These are phyloP conservation scores for Pneumocystis murina DNA, from an alignment of 1,139 yeast species.

Conservation along the genomic window DNA sequence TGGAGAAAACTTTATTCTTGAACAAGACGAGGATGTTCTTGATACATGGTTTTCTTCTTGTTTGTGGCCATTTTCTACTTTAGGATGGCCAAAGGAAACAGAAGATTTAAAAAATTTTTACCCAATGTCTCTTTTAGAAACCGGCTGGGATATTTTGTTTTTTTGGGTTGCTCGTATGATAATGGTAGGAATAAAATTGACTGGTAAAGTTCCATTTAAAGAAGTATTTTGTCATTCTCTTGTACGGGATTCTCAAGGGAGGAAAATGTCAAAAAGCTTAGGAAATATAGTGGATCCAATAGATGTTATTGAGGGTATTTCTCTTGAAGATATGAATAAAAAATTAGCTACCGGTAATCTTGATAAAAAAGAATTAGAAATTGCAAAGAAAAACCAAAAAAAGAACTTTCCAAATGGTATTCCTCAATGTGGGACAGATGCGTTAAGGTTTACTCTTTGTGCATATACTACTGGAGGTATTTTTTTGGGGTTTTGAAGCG, in stretches of 20 bases:
- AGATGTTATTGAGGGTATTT: constrained; percentile 81
- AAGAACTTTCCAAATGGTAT: constrained; percentile 90
- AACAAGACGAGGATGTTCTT: constrained; percentile 94
- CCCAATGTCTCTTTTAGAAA: constrained; percentile 89
- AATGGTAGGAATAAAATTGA: constrained; percentile 73
- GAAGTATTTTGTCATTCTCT: constrained; percentile 97
- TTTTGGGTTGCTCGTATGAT: constrained; percentile 99
- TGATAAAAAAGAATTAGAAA: constrained; percentile 75
- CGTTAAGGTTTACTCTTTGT: constrained; percentile 92
- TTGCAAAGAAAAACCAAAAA: constrained; percentile 79
- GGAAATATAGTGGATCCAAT: constrained; percentile 95
- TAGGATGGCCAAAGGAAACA: constrained; percentile 84
- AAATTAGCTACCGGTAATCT: constrained; percentile 69
- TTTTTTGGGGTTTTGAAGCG: neutral
- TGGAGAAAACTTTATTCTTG: constrained; percentile 51
- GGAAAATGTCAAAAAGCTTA: constrained; percentile 94
- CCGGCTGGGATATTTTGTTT: constrained; percentile 98
- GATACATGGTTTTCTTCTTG: constrained; percentile 99
- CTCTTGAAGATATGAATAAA: constrained; percentile 63
- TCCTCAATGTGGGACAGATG: constrained; percentile 99
- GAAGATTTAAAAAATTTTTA: constrained; percentile 61
- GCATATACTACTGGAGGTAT: constrained; percentile 87
- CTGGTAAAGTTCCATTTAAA: constrained; percentile 82
- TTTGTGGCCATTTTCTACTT: constrained; percentile 90
- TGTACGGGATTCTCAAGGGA: constrained; percentile 97